Evolutionary conservation across 306 rosid genomes (phyloP).

Genomic region (cucumber (Cucumis sativus)): DNA sequence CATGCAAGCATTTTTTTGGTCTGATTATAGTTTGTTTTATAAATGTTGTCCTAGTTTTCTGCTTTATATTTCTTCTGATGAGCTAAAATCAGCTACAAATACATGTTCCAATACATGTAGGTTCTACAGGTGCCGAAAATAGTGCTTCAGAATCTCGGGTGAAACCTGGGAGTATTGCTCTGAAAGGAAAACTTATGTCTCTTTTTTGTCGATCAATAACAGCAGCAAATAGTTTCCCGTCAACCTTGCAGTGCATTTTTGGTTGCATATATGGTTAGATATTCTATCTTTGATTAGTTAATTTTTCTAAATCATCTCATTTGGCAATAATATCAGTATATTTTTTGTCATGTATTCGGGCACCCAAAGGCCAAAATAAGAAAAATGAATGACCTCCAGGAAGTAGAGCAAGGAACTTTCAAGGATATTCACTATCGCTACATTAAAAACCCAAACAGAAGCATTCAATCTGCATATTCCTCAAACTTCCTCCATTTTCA

Average conservation of each 20-base stretch:
- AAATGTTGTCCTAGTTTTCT: neutral
- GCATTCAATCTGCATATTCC: neutral
- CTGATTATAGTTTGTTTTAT: neutral
- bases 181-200: slow-evolving; percentile 80
- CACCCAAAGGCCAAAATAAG: neutral
- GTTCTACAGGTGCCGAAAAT: slow-evolving; percentile 51
- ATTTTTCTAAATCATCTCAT: neutral
- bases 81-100: neutral
- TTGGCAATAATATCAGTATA: neutral
- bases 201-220: slow-evolving; percentile 82
- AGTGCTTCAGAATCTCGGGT: slow-evolving; percentile 57
- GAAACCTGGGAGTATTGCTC: slow-evolving; percentile 58
- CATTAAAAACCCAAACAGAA: neutral
- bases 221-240: slow-evolving; percentile 89
- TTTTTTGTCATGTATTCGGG: neutral
- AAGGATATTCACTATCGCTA: neutral
- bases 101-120: slow-evolving; percentile 24
- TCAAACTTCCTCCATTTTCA: neutral
- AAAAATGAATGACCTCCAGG: neutral
- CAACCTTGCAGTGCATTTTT: slow-evolving; percentile 94
- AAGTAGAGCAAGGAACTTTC: neutral
- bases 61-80: neutral
- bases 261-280: slow-evolving; percentile 76
- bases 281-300: slow-evolving; percentile 6
- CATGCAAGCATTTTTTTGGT: neutral